Conservation (phyloP, 768 basidiomycete species). For the Nidularia sp. region DNA sequence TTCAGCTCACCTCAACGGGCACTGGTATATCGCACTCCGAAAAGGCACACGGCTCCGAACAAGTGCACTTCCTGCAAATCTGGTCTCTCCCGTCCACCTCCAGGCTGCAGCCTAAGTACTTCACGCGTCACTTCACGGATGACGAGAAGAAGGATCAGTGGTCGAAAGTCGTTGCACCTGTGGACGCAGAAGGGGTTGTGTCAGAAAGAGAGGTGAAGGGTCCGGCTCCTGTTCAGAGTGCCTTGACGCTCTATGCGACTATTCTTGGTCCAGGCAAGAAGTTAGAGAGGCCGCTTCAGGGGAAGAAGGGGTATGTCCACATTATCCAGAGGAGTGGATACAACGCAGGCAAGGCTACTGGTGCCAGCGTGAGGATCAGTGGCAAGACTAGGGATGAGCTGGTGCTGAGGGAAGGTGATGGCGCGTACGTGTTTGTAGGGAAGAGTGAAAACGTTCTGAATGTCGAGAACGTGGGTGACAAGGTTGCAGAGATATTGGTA, state of each 20-base stretch:
- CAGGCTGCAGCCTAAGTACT: conserved; percentile 73
- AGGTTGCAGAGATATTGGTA: conserved; percentile 68
- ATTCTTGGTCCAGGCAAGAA: conserved; percentile 56
- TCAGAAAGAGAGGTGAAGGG: conserved; percentile 64
- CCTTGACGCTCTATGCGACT: conserved; percentile 70
- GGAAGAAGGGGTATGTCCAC: conserved; percentile 76
- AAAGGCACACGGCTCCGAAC: conserved; percentile 35
- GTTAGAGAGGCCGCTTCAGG: conserved; percentile 48
- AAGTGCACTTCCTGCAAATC: conserved; percentile 51
- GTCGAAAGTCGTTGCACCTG: conserved; percentile 74
- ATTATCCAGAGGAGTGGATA: conserved; percentile 84
- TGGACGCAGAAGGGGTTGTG: conserved; percentile 51
- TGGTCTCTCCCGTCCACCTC: conserved; percentile 40
- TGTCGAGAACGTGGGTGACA: conserved; percentile 63
- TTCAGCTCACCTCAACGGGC: conserved; percentile 91
- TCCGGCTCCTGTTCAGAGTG: conserved; percentile 77
- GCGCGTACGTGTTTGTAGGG: conserved; percentile 63
- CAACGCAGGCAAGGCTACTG: conserved; percentile 51
- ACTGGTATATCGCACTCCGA: conserved; percentile 86
- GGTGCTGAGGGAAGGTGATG: conserved; percentile 82
- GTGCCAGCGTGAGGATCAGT: conserved; percentile 52
- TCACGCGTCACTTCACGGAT: conserved; percentile 82
- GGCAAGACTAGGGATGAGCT: conserved; percentile 34
- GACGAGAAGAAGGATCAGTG: conserved; percentile 75
- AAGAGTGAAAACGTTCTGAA: conserved; percentile 32